A percentile compares a stretch with the other conserved stretches of the same genome.
These are phyloP conservation scores for Allodekkera sacchari DNA, from an alignment of 805 yeast species.

Conservation along the genomic window DNA sequence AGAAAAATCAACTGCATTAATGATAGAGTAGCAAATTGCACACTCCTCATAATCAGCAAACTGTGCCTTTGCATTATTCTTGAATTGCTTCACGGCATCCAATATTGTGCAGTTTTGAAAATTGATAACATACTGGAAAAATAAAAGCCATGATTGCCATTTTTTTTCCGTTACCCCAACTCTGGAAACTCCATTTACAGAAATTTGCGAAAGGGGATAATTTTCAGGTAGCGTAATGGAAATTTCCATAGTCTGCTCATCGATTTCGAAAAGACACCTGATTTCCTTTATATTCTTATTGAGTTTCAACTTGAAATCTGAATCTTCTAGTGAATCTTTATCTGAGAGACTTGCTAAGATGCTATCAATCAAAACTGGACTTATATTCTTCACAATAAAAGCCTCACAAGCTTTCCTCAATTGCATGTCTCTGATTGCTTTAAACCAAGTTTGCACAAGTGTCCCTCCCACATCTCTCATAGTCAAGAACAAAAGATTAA, in stretches of 20 bases:
- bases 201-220: slow-evolving; percentile 72
- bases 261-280: slow-evolving; percentile 65
- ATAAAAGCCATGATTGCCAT: slow-evolving; percentile 92
- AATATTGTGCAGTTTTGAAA: slow-evolving; percentile 64
- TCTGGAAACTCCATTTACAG: slow-evolving; percentile 68
- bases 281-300: slow-evolving; percentile 59
- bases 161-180: slow-evolving; percentile 86
- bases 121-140: slow-evolving; percentile 76
- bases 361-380: slow-evolving; percentile 52
- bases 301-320: slow-evolving; percentile 50
- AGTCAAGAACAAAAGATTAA: slow-evolving; percentile 44
- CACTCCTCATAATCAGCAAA: slow-evolving; percentile 95
- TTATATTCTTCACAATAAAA: slow-evolving; percentile 52
- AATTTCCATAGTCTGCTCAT: slow-evolving; percentile 81
- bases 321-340: slow-evolving; percentile 24
- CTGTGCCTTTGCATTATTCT: slow-evolving; percentile 70
- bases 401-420: slow-evolving; percentile 51
- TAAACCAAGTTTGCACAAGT: slow-evolving; percentile 59
- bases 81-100: slow-evolving; percentile 61
- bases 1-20: slow-evolving; percentile 80
- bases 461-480: slow-evolving; percentile 53
- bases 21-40: slow-evolving; percentile 89
- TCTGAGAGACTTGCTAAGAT: slow-evolving; percentile 36
- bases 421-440: slow-evolving; percentile 59
- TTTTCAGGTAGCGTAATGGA: slow-evolving; percentile 61